A percentile compares a stretch with the other conserved stretches of the same genome.
Conservation (phyloP, 148 eudicot species). For the Vaccinium vitisidaea region DNA sequence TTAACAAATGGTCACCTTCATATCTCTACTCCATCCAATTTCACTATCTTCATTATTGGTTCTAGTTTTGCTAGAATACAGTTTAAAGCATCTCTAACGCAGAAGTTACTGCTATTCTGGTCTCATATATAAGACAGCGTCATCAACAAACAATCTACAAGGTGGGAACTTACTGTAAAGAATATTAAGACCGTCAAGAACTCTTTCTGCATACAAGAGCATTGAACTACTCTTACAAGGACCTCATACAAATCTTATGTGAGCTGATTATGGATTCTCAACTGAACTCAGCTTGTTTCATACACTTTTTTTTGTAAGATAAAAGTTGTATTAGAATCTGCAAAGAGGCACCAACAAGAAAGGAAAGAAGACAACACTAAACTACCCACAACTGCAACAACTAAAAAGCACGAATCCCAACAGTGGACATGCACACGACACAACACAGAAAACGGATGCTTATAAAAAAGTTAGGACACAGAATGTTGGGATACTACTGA, state of each 20-base stretch:
- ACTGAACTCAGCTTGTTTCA: background rate
- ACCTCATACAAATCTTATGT: background rate
- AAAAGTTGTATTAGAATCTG: background rate
- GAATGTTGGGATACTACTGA: no score
- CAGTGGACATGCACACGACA: background rate
- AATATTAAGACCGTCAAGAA: background rate
- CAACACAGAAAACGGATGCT: no score
- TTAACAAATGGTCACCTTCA: background rate
- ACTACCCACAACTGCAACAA: background rate
- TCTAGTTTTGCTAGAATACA: background rate
- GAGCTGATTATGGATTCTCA: background rate
- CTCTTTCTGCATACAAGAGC: background rate
- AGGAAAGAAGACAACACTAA: background rate
- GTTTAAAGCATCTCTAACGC: background rate
- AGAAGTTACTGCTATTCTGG: no score
- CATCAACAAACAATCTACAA: background rate
- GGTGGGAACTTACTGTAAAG: background rate
- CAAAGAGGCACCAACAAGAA: background rate
- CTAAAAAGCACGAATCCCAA: background rate
- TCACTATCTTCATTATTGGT: background rate
- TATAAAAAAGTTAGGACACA: no score
- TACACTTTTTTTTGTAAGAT: background rate
- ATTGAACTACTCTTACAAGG: slow-evolving; percentile 3
- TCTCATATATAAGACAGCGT: background rate
- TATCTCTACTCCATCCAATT: background rate